Base-by-base conservation (phyloP, 257 asterid genomes). In the Dorcoceras hygrometricum region DNA sequence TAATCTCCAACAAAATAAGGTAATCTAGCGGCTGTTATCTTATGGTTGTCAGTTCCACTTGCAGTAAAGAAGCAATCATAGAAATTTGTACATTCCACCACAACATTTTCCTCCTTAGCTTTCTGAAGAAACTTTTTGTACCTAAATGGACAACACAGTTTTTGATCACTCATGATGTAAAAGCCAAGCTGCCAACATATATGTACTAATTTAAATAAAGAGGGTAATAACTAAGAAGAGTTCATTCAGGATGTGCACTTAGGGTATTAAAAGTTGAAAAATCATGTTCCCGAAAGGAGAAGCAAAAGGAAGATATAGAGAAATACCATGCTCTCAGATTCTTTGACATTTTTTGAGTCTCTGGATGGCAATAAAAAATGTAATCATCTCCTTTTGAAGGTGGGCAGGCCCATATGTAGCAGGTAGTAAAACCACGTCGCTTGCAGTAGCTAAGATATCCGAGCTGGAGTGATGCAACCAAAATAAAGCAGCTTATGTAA, bases 351-450 rank as follows among this genome's bases (percentile, higher is more conserved):
- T 76, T 90, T 63, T 90, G 97, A 67, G 80, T 59, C 73, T 76
- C 87, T 46, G 97, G 97, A 80, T 90, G 96, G 73, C 89, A 86
- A 71, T 82, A 75, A 71, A 90, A 75, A 66, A 90, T 87, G 76
- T 87, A 90, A 79, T 90, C 95, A 31, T 87, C 91, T 53, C 86
- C 89, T 78, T 70, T 84, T 48, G 50, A 23, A 67, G 97, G 94
- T 63, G 97, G 95, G 80, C 92, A 90, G 58, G 94, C 88, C 96
- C 96, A 90, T 75, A 90, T 76, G 43, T 87, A 84, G 81, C 95
- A 82, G 66, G 83, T 80, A 39, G 76, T 69, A 66, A 84, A 90
- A 69, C 97, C 97, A 54, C 65, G 81, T 63, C 50, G 77, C 83
- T 87, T 86, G 88, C 96, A 90, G 79, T 87, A 86, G 64, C 84